These are phyloP conservation scores for Cinnamomum chago DNA, from an alignment of 164 flowering plant genomes.

Conservation along the genomic window DNA sequence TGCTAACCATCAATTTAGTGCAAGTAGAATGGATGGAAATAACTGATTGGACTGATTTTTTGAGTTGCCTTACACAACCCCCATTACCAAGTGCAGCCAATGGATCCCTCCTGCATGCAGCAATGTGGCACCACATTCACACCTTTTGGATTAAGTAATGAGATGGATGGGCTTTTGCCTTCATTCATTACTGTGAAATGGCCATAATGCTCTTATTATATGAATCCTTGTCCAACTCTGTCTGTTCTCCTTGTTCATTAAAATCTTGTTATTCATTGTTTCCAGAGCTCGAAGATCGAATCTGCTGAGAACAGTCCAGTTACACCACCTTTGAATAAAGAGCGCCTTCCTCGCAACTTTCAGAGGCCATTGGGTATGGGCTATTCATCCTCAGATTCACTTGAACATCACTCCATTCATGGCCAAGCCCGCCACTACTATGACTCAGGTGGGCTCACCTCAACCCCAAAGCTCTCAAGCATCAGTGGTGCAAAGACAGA, in stretches of 20 bases:
- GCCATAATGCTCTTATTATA: not conserved
- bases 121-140: too few species aligned
- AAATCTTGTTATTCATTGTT: not conserved
- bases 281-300: slow-evolving; percentile 65
- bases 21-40: too few species aligned
- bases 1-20: too few species aligned
- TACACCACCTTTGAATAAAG: slow-evolving; percentile 79
- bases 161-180: not conserved
- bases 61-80: too few species aligned
- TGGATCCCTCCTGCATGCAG: too few species aligned
- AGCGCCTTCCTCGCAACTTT: slow-evolving; percentile 55
- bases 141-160: too few species aligned
- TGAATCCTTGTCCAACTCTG: not conserved
- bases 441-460: slow-evolving; percentile 51
- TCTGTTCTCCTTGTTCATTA: not conserved
- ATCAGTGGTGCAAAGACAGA: slow-evolving; percentile 77
- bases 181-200: too few species aligned
- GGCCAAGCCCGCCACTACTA: slow-evolving; percentile 27
- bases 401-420: slow-evolving; percentile 62
- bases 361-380: slow-evolving; percentile 54
- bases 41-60: too few species aligned
- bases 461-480: slow-evolving; percentile 85
- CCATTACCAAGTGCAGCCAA: too few species aligned
- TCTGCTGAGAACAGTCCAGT: slow-evolving; percentile 69
- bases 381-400: slow-evolving; percentile 81